Evolutionary conservation across 2,329 filamentous ascomycete species (phyloP), one percentile per base, ranked within the genome.

Genomic region (Xylariaceae sp.): DNA sequence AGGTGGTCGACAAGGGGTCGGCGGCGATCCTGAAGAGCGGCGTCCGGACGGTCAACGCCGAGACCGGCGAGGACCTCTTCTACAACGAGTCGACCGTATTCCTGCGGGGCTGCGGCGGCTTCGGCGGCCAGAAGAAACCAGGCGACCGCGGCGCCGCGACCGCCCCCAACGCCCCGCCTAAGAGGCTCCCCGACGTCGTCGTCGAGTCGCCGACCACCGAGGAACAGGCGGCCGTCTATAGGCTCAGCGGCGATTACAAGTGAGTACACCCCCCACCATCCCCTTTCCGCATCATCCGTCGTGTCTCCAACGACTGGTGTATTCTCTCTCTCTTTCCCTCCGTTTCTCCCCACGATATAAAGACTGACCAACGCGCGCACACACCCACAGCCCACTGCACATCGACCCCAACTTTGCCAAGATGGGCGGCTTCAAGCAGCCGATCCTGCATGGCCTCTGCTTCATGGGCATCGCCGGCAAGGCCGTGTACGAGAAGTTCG

Each of bases 81-180:
- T 98, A 98, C 82, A 98, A 97, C 77, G 95, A 99, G 76, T 86
- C 85, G 62, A 93, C 89, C n/a, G 85, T 93, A 64, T 97, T 99
- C 80, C 86, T 99, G 63, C 88, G 93, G 56, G 93, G 93, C 47
- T 89, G 88, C 56, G 95, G 95, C 63, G 92, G 93, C 52, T 98
- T 98, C 69, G 92, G 89, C 53, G 95, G 95, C 7, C 83, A 87
- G 51, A 87, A 85, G 75, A 93, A 93, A 77, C 86, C 88, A 21
- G 70, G 76, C 18, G 89, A 96, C 68, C 85, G 95, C 53, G 93
- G 93, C 57, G 86, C 89, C 16, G 86, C 90, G 44, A 96, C 91
- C 2, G 88, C 89, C 2, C 79, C 87, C 21, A 93, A 98, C 79
- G 85, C 85, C 73, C 84, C 90, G 21, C 95, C 95, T 1, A 79